Percentiles rank a stretch among this genome's conserved stretches.
Evolutionary conservation across 1,284 basidiomycete species (phyloP).

Genomic region (Ganoderma sinense): DNA sequence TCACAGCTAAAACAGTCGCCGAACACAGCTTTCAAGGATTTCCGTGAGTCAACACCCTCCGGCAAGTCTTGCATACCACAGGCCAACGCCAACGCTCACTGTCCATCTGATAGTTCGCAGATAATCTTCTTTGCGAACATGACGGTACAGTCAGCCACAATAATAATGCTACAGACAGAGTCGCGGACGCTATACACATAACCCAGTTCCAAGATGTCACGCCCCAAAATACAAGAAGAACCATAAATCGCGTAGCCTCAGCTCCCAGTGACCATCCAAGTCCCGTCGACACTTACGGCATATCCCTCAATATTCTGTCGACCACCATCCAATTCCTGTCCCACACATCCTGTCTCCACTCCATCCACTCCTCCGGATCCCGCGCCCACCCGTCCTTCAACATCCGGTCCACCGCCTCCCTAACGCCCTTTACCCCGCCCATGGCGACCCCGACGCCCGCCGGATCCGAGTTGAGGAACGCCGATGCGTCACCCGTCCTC

Average conservation of each 20-base stretch:
- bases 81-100: neutral
- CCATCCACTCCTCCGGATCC: conserved; percentile 21
- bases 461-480: conserved; percentile 30
- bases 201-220: neutral
- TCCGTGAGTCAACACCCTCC: neutral
- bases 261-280: neutral
- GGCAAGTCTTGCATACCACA: neutral
- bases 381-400: conserved; percentile 30
- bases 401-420: conserved; percentile 28
- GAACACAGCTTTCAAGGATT: neutral
- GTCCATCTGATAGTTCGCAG: neutral
- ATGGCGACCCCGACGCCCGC: conserved; percentile 23
- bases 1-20: neutral
- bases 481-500: conserved; percentile 34
- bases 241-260: neutral
- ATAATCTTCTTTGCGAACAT: neutral
- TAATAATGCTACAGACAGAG: neutral
- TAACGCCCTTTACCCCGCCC: conserved; percentile 20
- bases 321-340: conserved; percentile 28
- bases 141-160: neutral
- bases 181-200: neutral
- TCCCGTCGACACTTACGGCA: conserved; percentile 12
- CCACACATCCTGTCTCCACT: conserved; percentile 32
- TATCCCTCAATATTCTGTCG: conserved; percentile 30
- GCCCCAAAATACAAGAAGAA: neutral